Evolutionary conservation across 768 basidiomycete species (phyloP), one percentile per base, ranked within the genome.

Genomic region (Tylopilus sp.): DNA sequence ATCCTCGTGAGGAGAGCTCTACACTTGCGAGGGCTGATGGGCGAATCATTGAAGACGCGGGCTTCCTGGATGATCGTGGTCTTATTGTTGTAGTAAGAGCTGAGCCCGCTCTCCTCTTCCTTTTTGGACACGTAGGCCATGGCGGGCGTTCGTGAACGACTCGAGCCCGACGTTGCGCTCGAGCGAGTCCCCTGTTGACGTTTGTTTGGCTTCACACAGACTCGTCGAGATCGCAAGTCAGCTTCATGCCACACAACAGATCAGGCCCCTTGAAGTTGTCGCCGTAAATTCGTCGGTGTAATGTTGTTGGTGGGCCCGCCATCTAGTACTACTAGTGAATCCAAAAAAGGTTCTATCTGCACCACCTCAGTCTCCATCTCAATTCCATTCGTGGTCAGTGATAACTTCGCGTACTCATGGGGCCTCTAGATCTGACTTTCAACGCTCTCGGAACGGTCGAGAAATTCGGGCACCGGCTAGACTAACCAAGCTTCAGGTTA

Each of bases 1-100:
- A 98, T 95, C 67, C 96, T 82, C 40, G 96, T 98, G 65, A 99
- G 84, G 51, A 99, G 83, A 41, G 95, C 88, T 70, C 96, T 84
- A 74, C 96, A 98, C 77, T 95, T 97, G 68, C 95, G 81, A 19
- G 96, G 96, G 68, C 92, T 96, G 74, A 99, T 94, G 54, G 97
- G 97, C 17, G 96, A 97, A 68, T 98, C 96, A 75, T 99, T 98
- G 85, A 99, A 99, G 53, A 94, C 89, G 60, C 97, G 86, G 54
- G 97, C 95, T 72, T 99, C 97, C 72, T 98, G 97, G 61, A 98
- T 89, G 60, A 98, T 89, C 1, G 96, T 97, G 21, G 92, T 95
- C 74, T 98, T 98, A 79, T 98, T 96, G 75, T 92, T 92, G 71
- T 92, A 90, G 72, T 89, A 95, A 48, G 86, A 83, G 77, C 89